These are phyloP conservation scores for Podospora didyma DNA, from an alignment of 495 filamentous ascomycete species.

Conservation along the genomic window DNA sequence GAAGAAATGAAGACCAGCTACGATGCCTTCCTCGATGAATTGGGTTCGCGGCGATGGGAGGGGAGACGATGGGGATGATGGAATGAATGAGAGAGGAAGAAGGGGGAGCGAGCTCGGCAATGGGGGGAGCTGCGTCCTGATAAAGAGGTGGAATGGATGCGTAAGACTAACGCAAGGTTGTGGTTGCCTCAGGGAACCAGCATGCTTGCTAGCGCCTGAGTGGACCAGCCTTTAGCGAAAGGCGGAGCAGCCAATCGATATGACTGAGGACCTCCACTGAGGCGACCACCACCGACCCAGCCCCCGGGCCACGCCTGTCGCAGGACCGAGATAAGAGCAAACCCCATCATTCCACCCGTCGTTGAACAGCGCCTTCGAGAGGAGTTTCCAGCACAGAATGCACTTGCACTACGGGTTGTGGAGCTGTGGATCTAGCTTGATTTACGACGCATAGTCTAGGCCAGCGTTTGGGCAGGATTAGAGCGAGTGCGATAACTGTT, in stretches of 20 bases:
- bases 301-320: not conserved
- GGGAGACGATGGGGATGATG: constrained; percentile 38
- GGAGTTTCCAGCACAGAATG: not conserved
- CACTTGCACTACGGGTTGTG: not conserved
- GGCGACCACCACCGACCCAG: constrained; percentile 10
- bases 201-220: constrained; percentile 10
- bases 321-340: not conserved
- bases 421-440: not conserved
- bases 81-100: constrained; percentile 27
- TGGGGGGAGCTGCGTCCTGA: constrained; percentile 31
- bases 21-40: constrained; percentile 26
- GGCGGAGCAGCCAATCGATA: constrained; percentile 27
- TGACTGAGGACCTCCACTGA: constrained; percentile 10
- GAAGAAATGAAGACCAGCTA: constrained; percentile 13
- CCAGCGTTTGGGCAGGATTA: too few species aligned
- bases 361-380: not conserved
- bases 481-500: too few species aligned
- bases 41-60: constrained; percentile 28
- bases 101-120: constrained; percentile 22
- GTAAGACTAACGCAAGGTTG: constrained; percentile 19
- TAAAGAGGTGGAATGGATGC: constrained; percentile 28
- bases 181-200: constrained; percentile 23
- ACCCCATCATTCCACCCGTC: not conserved
- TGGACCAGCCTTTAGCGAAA: constrained; percentile 15
- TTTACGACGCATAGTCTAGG: too few species aligned